phyloP scores from a whole-genome alignment of 23 red algal species.

The Gracilariopsis chorda region DNA sequence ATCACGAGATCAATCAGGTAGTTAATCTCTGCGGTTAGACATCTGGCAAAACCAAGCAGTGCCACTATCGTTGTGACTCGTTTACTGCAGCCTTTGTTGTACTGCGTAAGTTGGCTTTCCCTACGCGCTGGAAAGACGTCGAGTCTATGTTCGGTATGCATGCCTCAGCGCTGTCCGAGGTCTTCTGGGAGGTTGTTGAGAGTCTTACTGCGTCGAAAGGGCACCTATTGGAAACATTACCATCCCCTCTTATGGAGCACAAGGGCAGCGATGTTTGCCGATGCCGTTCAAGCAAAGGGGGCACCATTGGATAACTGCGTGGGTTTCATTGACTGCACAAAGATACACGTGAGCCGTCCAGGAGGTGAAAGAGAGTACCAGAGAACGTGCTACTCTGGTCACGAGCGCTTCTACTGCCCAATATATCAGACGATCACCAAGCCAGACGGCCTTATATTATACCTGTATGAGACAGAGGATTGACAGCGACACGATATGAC shows the following conservation, averaged over 20 bases:
- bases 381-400: not conserved
- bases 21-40: not conserved
- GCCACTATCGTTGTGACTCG: not conserved
- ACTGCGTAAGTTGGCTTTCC: not conserved
- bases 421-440: not conserved
- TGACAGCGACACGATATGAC: not conserved
- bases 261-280: not conserved
- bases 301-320: not conserved
- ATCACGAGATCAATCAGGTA: not conserved
- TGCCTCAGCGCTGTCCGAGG: not conserved
- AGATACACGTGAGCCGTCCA: not conserved
- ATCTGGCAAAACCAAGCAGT: not conserved
- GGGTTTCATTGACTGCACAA: not conserved
- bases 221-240: not conserved
- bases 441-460: not conserved
- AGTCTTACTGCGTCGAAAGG: not conserved
- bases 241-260: not conserved
- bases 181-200: not conserved
- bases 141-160: not conserved
- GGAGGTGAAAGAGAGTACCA: not conserved
- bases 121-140: not conserved
- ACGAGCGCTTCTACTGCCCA: not conserved
- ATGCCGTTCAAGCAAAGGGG: not conserved
- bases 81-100: not conserved
- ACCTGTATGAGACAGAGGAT: not conserved